Evolutionary conservation across 2,329 filamentous ascomycete genomes (phyloP).

Genomic region (Colletotrichum liriopes): DNA sequence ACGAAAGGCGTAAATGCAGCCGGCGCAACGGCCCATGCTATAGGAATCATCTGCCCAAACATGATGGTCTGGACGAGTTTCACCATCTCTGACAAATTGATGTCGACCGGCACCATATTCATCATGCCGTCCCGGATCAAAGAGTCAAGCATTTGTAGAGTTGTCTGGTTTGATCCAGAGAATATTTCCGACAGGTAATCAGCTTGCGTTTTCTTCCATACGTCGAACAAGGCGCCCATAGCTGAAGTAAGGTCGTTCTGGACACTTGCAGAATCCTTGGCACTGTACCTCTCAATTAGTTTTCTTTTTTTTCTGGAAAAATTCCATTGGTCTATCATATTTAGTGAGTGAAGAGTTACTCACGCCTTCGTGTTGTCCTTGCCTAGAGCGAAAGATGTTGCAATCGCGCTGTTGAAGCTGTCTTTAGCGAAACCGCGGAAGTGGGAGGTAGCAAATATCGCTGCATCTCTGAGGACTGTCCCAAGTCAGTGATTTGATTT

Average conservation of each 20-base stretch:
- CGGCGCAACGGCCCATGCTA: slow-evolving; percentile 13
- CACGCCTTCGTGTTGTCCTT: slow-evolving; percentile 20
- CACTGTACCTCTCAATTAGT: not conserved
- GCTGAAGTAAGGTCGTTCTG: slow-evolving; percentile 17
- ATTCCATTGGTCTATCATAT: not conserved
- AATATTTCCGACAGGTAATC: slow-evolving; percentile 14
- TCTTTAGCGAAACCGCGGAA: slow-evolving; percentile 12
- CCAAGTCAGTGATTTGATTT: not conserved
- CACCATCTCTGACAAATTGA: slow-evolving; percentile 22
- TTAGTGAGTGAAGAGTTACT: not conserved
- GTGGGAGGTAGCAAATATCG: not conserved
- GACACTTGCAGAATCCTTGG: slow-evolving; percentile 6
- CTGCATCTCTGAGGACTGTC: slow-evolving; percentile 12
- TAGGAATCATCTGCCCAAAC: slow-evolving; percentile 29
- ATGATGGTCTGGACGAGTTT: slow-evolving; percentile 1
- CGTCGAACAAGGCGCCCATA: slow-evolving; percentile 18
- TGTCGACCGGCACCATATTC: slow-evolving; percentile 27
- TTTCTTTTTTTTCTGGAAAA: not conserved
- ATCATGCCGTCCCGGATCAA: slow-evolving; percentile 18
- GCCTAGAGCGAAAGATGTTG: not conserved
- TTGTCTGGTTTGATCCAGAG: slow-evolving; percentile 6
- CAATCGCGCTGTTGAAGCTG: slow-evolving; percentile 7
- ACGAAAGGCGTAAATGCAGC: slow-evolving; percentile 11
- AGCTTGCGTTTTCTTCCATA: slow-evolving; percentile 27
- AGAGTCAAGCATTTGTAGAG: slow-evolving; percentile 5